Percentiles rank a stretch among this genome's conserved stretches.
Conservation (phyloP, 768 basidiomycete genomes). For the Tylopilus rubrobrunneus region DNA sequence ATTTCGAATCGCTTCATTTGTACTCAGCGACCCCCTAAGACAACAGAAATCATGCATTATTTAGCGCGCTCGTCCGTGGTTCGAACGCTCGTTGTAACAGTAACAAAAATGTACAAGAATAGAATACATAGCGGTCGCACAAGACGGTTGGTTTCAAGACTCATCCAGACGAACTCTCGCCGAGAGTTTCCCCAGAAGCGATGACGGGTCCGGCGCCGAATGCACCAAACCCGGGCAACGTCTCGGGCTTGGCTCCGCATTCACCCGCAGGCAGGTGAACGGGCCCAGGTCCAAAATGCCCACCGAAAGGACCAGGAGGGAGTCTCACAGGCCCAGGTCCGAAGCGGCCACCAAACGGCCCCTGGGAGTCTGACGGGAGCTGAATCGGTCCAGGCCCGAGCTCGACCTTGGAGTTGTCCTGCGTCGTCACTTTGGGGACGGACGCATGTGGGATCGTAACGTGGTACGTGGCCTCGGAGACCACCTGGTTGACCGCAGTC, state of each 20-base stretch:
- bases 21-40: neutral
- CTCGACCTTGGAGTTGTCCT: conserved; percentile 14
- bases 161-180: conserved; percentile 10
- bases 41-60: neutral
- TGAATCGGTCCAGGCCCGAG: conserved; percentile 16
- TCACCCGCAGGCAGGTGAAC: conserved; percentile 20
- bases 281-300: conserved; percentile 14
- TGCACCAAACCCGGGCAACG: conserved; percentile 24
- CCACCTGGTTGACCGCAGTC: conserved; percentile 30
- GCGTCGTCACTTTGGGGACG: conserved; percentile 10
- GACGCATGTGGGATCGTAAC: conserved; percentile 21
- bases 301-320: conserved; percentile 2
- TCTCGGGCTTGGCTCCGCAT: conserved; percentile 19
- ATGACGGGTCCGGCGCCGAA: conserved; percentile 28
- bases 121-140: neutral
- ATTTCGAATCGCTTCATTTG: neutral
- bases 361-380: conserved; percentile 5
- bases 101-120: conserved; percentile 1
- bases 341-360: conserved; percentile 19
- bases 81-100: neutral
- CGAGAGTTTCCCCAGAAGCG: conserved; percentile 26
- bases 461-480: conserved; percentile 25
- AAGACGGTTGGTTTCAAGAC: neutral
- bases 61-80: neutral
- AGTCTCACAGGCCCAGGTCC: conserved; percentile 23